Conservation (phyloP, 2,329 filamentous ascomycete species). For the Fusarium annulatum region DNA sequence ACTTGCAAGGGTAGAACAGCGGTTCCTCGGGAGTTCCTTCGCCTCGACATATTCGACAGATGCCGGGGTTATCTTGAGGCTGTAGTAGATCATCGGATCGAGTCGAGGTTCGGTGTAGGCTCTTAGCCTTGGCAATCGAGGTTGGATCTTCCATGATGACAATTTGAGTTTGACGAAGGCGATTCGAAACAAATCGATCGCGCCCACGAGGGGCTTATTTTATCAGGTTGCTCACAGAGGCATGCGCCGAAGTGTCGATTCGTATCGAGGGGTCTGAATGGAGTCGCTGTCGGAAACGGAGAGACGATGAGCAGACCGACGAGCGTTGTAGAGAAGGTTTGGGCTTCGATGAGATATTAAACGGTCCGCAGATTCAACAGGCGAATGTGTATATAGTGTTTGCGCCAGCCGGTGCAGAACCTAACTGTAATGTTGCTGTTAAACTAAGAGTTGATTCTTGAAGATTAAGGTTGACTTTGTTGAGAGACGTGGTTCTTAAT, state of each 20-base stretch:
- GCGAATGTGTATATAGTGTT: background rate
- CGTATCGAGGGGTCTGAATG: slow-evolving; percentile 23
- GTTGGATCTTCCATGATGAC: slow-evolving; percentile 43
- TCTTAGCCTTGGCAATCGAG: slow-evolving; percentile 37
- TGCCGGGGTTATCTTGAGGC: slow-evolving; percentile 67
- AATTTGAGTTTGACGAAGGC: slow-evolving; percentile 21
- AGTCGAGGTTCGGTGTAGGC: slow-evolving; percentile 40
- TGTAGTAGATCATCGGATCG: slow-evolving; percentile 45
- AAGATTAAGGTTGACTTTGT: slow-evolving; percentile 26
- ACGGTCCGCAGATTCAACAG: background rate
- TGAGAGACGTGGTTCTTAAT: slow-evolving; percentile 45
- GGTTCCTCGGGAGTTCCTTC: slow-evolving; percentile 86
- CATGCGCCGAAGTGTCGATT: slow-evolving; percentile 35
- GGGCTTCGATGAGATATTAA: background rate
- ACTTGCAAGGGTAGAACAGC: slow-evolving; percentile 98
- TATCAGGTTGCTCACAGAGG: slow-evolving; percentile 17
- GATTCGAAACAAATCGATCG: slow-evolving; percentile 38
- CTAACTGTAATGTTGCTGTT: background rate
- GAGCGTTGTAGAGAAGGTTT: background rate
- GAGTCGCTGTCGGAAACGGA: slow-evolving; percentile 4
- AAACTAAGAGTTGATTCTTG: slow-evolving; percentile 3
- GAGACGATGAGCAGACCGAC: background rate
- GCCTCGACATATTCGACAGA: slow-evolving; percentile 96
- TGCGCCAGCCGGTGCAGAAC: background rate
- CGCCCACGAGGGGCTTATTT: slow-evolving; percentile 47